Evolutionary conservation across 2,329 filamentous ascomycete species (phyloP), one percentile per base, ranked within the genome.

Genomic region (Byssoonygena ceratinophila): DNA sequence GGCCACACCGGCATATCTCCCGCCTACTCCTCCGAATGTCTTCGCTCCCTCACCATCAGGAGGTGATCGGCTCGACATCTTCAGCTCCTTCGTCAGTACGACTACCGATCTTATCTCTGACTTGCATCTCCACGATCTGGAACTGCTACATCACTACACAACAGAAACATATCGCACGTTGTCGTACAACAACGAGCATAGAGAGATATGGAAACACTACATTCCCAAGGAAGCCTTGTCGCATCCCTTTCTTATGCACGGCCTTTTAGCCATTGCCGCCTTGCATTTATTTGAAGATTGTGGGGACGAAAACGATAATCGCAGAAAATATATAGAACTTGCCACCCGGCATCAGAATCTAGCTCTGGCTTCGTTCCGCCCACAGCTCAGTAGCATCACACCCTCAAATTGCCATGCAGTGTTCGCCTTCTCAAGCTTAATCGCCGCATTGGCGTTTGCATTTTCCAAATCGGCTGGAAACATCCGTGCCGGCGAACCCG

Each of bases 71-170:
- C 36, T 59, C 7, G 51, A 56, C 36, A 58, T 59, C 31, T 54
- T 61, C 40, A 54, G 55, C 29, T 55, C 57, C 16, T 52, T 54
- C 34, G 47, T 41, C n/a, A 56, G 37, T 53, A 50, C 44, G 27
- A 57, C 34, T 12, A 53, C 50, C 5, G 54, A 59, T 29, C 54
- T 59, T 23, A 46, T 52, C 12, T 58, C 56, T 9, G 55, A 59
- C 41, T 39, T 62, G 34, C 57, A 63, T 45, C 50, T 69, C n/a
- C 59, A 67, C n/a, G 71, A 73, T 54, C 59, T 73, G n/a, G 69
- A 72, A 53, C 60, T 74, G 25, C 64, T 74, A 46, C 69, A 74
- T 55, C 63, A 66, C 53, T 73, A 68, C 54, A 68, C 65, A 9
- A 68, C 63, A 11, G 54, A 61, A 22, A 67, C 64, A 18, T 67